A percentile compares a stretch with the other conserved stretches of the same genome.
Conservation (phyloP, 2,329 filamentous ascomycete species). For the Diaporthe humulicola region DNA sequence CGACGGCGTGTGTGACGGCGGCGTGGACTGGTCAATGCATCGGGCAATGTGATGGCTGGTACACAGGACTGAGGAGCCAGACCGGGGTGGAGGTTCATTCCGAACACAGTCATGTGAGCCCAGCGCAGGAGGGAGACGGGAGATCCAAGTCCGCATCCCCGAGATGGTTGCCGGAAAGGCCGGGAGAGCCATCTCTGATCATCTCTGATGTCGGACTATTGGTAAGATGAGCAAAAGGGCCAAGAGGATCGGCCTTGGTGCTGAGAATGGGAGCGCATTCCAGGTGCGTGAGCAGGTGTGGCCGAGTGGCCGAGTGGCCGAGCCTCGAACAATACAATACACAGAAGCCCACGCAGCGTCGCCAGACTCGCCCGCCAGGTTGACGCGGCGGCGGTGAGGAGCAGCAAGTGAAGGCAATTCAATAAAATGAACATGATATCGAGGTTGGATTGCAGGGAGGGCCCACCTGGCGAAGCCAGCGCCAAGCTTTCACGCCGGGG, state of each 20-base stretch:
- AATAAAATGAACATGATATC: constrained; percentile 28
- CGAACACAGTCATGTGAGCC: constrained; percentile 10
- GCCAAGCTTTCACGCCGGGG: constrained; percentile 10
- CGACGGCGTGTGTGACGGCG: constrained; percentile 17
- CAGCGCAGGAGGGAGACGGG: neutral
- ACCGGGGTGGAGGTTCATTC: constrained; percentile 10
- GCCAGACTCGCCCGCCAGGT: neutral
- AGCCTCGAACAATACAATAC: neutral
- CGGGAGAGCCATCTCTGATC: constrained; percentile 1
- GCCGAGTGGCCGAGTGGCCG: neutral
- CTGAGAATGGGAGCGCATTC: constrained; percentile 4
- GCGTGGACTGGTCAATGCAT: constrained; percentile 19
- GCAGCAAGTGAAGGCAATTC: neutral
- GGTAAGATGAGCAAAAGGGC: constrained; percentile 20
- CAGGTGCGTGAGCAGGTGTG: neutral
- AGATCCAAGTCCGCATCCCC: constrained; percentile 10
- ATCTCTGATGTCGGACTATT: neutral
- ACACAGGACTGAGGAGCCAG: neutral
- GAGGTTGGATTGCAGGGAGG: constrained; percentile 16
- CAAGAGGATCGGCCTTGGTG: constrained; percentile 16
- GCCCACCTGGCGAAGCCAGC: constrained; percentile 18
- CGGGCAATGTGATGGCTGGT: constrained; percentile 20
- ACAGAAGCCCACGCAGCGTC: neutral
- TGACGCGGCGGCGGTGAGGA: constrained; percentile 21
- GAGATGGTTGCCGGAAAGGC: constrained; percentile 24